These are phyloP conservation scores for Fusarium sp. DNA, from an alignment of 2,329 filamentous ascomycete genomes.

Conservation along the genomic window DNA sequence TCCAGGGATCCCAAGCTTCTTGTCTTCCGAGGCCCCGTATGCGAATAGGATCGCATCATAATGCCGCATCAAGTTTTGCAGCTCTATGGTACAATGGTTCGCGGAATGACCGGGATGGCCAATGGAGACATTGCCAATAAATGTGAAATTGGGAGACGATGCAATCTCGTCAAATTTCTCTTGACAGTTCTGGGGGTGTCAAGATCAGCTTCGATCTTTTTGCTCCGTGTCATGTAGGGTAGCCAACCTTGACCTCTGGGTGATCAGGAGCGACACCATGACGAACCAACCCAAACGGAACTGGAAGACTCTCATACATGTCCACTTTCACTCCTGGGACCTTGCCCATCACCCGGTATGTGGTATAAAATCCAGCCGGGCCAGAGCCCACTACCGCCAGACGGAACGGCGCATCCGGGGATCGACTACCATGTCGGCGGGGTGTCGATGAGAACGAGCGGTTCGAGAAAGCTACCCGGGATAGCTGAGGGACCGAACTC, in stretches of 20 bases:
- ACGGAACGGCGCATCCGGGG: conserved; percentile 69
- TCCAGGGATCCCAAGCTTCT: conserved; percentile 81
- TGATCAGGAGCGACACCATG: conserved; percentile 99
- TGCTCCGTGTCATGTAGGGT: conserved; percentile 11
- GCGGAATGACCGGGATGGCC: conserved; percentile 64
- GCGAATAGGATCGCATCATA: conserved; percentile 95
- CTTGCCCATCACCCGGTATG: conserved; percentile 84
- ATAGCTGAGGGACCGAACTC: background rate
- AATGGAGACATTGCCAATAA: conserved; percentile 89
- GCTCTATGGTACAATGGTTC: conserved; percentile 67
- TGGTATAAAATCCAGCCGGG: conserved; percentile 95
- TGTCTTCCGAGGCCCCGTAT: conserved; percentile 91
- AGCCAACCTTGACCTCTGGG: conserved; percentile 89
- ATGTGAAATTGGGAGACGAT: conserved; percentile 83
- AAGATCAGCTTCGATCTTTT: conserved; percentile 7
- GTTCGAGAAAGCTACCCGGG: conserved; percentile 4
- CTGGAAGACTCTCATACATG: conserved; percentile 96
- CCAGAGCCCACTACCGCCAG: conserved; percentile 93
- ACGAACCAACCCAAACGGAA: conserved; percentile 91
- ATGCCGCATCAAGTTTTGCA: conserved; percentile 78
- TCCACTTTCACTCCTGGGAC: conserved; percentile 81
- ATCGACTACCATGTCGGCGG: conserved; percentile 24
- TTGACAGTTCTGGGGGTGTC: conserved; percentile 80
- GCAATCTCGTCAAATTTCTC: conserved; percentile 94
- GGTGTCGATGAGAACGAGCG: conserved; percentile 26